A percentile compares a stretch with the other conserved stretches of the same genome.
phyloP scores from a whole-genome alignment of 2,329 filamentous ascomycete genomes.

The Aspergillus alliaceus region DNA sequence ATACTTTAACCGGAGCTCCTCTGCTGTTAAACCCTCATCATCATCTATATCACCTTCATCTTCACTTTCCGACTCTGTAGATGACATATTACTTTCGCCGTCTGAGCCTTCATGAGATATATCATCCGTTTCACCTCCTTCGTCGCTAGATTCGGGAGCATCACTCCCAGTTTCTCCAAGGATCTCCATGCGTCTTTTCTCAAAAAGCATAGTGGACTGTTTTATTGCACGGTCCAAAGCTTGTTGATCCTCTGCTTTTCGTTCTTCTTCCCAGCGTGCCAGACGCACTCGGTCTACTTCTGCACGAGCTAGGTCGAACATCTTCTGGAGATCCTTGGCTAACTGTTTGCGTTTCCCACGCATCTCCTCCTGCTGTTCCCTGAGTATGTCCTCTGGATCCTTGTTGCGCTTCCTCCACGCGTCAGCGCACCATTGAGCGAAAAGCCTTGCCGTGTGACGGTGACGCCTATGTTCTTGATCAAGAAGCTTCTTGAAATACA shows the following conservation, averaged over 20 bases:
- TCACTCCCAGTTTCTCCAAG: slow-evolving; percentile 62
- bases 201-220: slow-evolving; percentile 51
- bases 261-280: slow-evolving; percentile 60
- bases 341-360: slow-evolving; percentile 71
- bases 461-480: slow-evolving; percentile 77
- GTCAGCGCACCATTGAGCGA: slow-evolving; percentile 60
- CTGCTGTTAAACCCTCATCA: slow-evolving; percentile 48
- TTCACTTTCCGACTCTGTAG: slow-evolving; percentile 44
- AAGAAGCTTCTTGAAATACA: slow-evolving; percentile 79
- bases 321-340: slow-evolving; percentile 61
- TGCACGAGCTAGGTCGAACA: slow-evolving; percentile 59
- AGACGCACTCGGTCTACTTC: slow-evolving; percentile 59
- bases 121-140: slow-evolving; percentile 27
- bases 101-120: slow-evolving; percentile 59
- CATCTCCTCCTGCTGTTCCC: slow-evolving; percentile 70
- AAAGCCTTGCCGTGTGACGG: slow-evolving; percentile 70
- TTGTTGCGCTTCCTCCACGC: slow-evolving; percentile 45
- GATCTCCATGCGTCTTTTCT: slow-evolving; percentile 45
- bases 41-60: slow-evolving; percentile 39
- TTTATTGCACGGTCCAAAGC: slow-evolving; percentile 54
- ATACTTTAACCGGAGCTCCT: slow-evolving; percentile 50
- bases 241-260: slow-evolving; percentile 51
- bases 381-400: slow-evolving; percentile 71
- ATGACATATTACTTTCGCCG: slow-evolving; percentile 53
- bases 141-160: slow-evolving; percentile 68